Evolutionary conservation across 306 rosid genomes (phyloP).

Genomic region (Leucaena leucocephala): DNA sequence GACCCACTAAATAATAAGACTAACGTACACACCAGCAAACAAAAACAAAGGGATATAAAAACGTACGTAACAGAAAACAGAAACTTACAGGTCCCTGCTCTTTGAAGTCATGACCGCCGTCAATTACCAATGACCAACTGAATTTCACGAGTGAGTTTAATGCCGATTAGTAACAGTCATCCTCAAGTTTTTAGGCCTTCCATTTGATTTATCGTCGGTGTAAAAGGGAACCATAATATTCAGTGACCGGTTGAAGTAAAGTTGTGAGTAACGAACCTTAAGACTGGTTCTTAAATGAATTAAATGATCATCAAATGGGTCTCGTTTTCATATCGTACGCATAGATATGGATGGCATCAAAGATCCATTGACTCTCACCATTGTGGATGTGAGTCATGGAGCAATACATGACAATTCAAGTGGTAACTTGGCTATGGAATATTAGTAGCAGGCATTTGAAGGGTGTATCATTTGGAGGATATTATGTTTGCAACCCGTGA

Average conservation of each 20-base stretch:
- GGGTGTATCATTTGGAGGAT: neutral
- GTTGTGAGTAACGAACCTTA: neutral
- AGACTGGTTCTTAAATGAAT: neutral
- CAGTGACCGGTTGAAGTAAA: neutral
- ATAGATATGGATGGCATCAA: neutral
- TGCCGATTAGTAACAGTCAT: neutral
- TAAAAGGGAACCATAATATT: neutral
- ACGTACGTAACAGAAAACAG: neutral
- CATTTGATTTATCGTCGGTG: neutral
- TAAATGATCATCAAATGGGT: neutral
- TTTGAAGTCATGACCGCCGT: no score
- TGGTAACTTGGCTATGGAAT: neutral
- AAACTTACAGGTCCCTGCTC: neutral
- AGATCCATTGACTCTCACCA: neutral
- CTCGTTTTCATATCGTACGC: neutral
- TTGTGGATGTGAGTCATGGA: constrained; percentile 16
- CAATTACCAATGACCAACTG: constrained; percentile 31
- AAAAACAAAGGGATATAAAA: neutral
- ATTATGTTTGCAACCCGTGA: no score
- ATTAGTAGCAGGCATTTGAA: neutral
- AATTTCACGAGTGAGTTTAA: constrained; percentile 44
- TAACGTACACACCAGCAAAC: neutral
- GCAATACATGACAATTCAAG: neutral
- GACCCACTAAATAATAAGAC: neutral
- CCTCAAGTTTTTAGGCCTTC: neutral